Conservation (phyloP, 108 stramenopile genomes). For the Cyclotella choctawhatcheeana region DNA sequence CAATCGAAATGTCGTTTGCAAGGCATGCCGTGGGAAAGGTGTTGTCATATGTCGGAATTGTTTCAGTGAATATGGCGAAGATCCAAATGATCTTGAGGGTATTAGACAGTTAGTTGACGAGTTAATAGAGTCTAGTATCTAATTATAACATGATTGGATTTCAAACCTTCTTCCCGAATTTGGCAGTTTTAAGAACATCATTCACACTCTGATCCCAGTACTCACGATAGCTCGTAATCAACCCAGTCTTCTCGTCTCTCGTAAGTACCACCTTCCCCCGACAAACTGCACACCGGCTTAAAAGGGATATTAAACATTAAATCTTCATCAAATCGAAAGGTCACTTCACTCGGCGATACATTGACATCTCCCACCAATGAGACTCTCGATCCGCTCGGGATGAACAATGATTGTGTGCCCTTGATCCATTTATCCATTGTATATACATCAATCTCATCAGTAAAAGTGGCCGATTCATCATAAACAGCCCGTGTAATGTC, state of each 20-base stretch:
- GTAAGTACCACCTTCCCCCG: slow-evolving; percentile 78
- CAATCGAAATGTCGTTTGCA: slow-evolving; percentile 62
- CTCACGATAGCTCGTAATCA: slow-evolving; percentile 85
- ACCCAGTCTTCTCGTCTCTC: slow-evolving; percentile 67
- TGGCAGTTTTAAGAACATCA: slow-evolving; percentile 77
- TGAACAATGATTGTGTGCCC: slow-evolving; percentile 83
- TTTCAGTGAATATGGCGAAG: slow-evolving; percentile 70
- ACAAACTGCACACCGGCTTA: slow-evolving; percentile 67
- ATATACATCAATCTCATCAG: slow-evolving; percentile 91
- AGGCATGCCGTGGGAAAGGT: slow-evolving; percentile 73
- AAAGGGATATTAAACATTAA: slow-evolving; percentile 86
- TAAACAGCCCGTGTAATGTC: slow-evolving; percentile 82
- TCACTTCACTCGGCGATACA: slow-evolving; percentile 47
- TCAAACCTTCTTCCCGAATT: slow-evolving; percentile 56
- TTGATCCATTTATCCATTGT: slow-evolving; percentile 81
- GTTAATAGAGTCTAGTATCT: slow-evolving; percentile 67
- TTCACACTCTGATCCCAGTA: slow-evolving; percentile 89
- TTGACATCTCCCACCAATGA: slow-evolving; percentile 66
- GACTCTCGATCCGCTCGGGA: slow-evolving; percentile 65
- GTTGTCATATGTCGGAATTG: slow-evolving; percentile 78
- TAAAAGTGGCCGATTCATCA: slow-evolving; percentile 80
- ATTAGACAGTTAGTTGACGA: slow-evolving; percentile 74
- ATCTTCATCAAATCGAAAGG: slow-evolving; percentile 83
- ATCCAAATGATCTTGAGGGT: slow-evolving; percentile 75
- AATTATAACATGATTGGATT: neutral